Percentiles rank a stretch among this genome's conserved stretches.
Evolutionary conservation across 371 early-diverging fungal genomes (phyloP).

Genomic region (Batkoa obscura): DNA sequence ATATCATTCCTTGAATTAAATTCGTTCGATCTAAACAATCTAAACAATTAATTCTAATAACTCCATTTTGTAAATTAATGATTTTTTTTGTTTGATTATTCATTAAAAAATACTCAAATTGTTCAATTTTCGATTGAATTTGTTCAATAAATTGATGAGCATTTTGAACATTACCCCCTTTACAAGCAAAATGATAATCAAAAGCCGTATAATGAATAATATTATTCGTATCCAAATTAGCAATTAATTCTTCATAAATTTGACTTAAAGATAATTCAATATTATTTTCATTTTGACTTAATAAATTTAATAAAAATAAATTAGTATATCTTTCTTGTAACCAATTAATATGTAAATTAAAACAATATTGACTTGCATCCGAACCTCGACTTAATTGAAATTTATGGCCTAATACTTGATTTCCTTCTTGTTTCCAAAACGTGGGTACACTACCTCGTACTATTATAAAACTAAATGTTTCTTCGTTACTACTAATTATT

Average conservation of each 20-base stretch:
- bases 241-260: slow-evolving; percentile 38
- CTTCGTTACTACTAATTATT: slow-evolving; percentile 33
- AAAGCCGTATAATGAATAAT: slow-evolving; percentile 47
- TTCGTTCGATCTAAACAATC: slow-evolving; percentile 67
- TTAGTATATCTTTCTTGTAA: slow-evolving; percentile 48
- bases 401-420: slow-evolving; percentile 63
- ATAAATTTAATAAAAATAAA: slow-evolving; percentile 64
- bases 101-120: slow-evolving; percentile 43
- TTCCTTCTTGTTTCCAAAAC: slow-evolving; percentile 89
- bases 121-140: slow-evolving; percentile 30
- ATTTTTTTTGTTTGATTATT: slow-evolving; percentile 31
- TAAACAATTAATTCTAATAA: slow-evolving; percentile 89
- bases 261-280: slow-evolving; percentile 49
- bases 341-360: slow-evolving; percentile 65
- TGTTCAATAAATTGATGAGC: slow-evolving; percentile 27
- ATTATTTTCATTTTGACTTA: slow-evolving; percentile 39
- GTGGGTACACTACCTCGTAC: slow-evolving; percentile 90
- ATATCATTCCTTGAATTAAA: slow-evolving; percentile 25
- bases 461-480: slow-evolving; percentile 50
- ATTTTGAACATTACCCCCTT: slow-evolving; percentile 61
- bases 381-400: slow-evolving; percentile 49
- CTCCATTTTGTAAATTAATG: slow-evolving; percentile 48
- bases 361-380: slow-evolving; percentile 53
- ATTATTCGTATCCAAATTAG: slow-evolving; percentile 12
- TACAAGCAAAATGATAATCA: slow-evolving; percentile 68